Conservation (phyloP, 2,329 filamentous ascomycete genomes). For the Harringtonia aguacate region DNA sequence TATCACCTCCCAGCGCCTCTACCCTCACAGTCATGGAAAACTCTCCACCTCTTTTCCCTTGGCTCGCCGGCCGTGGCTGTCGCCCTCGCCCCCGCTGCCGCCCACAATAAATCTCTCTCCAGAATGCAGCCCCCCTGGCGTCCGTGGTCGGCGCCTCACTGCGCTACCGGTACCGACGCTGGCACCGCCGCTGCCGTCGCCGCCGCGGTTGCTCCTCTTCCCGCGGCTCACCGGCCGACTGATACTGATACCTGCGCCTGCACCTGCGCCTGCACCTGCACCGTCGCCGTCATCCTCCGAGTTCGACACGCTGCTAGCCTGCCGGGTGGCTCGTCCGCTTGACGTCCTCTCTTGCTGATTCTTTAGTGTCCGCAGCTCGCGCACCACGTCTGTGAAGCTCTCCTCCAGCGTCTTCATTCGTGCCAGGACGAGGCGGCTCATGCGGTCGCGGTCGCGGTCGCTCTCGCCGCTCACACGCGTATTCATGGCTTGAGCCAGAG, state of each 20-base stretch:
- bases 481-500: constrained; percentile 52
- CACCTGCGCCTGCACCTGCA: constrained; percentile 6
- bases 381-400: constrained; percentile 77
- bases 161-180: background rate
- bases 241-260: background rate
- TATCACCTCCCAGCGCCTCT: too few relatives aligned
- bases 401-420: constrained; percentile 91
- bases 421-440: constrained; percentile 73
- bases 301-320: constrained; percentile 37
- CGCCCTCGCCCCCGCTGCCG: constrained; percentile 21
- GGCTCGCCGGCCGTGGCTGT: constrained; percentile 23
- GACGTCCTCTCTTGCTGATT: constrained; percentile 27
- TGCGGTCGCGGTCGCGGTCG: constrained; percentile 50
- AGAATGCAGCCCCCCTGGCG: background rate
- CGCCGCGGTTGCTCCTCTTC: too few relatives aligned
- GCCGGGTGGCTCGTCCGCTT: constrained; percentile 21
- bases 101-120: background rate
- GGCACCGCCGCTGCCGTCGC: background rate
- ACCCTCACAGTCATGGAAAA: too few relatives aligned
- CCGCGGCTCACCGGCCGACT: background rate
- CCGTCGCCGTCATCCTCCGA: background rate
- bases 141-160: background rate
- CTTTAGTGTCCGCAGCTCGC: constrained; percentile 65
- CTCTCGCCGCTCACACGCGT: constrained; percentile 23
- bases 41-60: constrained; percentile 39